These are phyloP conservation scores for Coleophoma crateriformis DNA, from an alignment of 2,329 filamentous ascomycete genomes.

Conservation along the genomic window DNA sequence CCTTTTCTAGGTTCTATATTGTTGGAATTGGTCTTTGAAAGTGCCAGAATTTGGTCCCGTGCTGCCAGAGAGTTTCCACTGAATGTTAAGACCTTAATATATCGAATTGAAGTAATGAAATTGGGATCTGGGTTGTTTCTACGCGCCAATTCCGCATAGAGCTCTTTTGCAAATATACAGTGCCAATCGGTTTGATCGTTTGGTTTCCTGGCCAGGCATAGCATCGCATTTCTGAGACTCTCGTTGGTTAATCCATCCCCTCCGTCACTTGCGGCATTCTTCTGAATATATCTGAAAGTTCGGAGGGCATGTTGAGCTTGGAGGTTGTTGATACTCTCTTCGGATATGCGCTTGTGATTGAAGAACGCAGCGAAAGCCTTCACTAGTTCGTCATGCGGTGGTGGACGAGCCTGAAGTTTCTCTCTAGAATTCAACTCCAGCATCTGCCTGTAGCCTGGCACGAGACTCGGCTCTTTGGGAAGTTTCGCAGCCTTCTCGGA, in stretches of 20 bases:
- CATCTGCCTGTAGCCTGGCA: conserved; percentile 67
- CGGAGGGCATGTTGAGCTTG: conserved; percentile 57
- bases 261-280: conserved; percentile 15
- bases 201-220: conserved; percentile 14
- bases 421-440: conserved; percentile 61
- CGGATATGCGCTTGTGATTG: conserved; percentile 41
- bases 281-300: conserved; percentile 57
- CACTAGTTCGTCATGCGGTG: conserved; percentile 55
- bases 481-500: conserved; percentile 54
- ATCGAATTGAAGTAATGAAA: not conserved
- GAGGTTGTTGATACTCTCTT: conserved; percentile 52
- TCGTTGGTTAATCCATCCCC: conserved; percentile 6
- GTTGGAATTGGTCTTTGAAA: not conserved
- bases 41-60: conserved; percentile 9
- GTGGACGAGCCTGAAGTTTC: conserved; percentile 58
- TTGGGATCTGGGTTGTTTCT: not conserved
- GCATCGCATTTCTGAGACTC: conserved; percentile 11
- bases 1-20: not conserved
- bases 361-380: conserved; percentile 63
- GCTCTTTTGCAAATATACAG: conserved; percentile 1
- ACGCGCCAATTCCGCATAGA: conserved; percentile 14
- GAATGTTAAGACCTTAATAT: conserved; percentile 11
- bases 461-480: conserved; percentile 56
- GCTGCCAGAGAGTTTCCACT: conserved; percentile 20
- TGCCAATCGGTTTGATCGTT: conserved; percentile 12